A percentile compares a stretch with the other conserved stretches of the same genome.
phyloP scores from a whole-genome alignment of 1,284 basidiomycete species.

The Fomitopsis betulina region DNA sequence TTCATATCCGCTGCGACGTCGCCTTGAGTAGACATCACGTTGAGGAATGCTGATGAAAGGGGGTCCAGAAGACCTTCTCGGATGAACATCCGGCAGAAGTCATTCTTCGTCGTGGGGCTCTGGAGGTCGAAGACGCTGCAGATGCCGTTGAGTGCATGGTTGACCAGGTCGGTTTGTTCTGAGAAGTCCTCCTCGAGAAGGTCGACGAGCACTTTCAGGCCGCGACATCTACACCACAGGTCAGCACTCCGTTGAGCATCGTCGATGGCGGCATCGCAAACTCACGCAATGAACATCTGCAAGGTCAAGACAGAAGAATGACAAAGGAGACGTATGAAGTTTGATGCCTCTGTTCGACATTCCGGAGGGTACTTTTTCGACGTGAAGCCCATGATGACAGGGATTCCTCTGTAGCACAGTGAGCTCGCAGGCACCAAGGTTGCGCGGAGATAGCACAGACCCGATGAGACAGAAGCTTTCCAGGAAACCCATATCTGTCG shows the following conservation, averaged over 20 bases:
- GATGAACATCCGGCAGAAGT: conserved; percentile 98
- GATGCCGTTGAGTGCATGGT: conserved; percentile 92
- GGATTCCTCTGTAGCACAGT: conserved; percentile 62
- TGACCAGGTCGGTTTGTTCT: conserved; percentile 86
- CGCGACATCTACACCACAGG: conserved; percentile 67
- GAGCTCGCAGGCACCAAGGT: neutral
- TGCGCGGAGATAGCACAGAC: conserved; percentile 35
- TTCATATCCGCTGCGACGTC: conserved; percentile 72
- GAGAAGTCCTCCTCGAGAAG: conserved; percentile 95
- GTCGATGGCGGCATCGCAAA: neutral
- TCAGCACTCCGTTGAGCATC: neutral
- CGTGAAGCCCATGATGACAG: conserved; percentile 92
- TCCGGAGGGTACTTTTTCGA: conserved; percentile 93
- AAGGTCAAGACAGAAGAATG: conserved; percentile 90
- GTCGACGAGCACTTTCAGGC: conserved; percentile 90
- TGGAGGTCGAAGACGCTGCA: conserved; percentile 93
- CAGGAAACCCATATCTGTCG: conserved; percentile 78
- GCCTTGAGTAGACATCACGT: conserved; percentile 77
- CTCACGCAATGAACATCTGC: conserved; percentile 96
- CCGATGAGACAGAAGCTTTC: conserved; percentile 96
- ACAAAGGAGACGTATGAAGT: conserved; percentile 90
- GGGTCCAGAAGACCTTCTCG: conserved; percentile 93
- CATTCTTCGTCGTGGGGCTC: conserved; percentile 94
- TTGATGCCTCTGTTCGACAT: conserved; percentile 91
- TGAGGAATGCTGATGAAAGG: conserved; percentile 83